Conservation (phyloP, 768 basidiomycete species). For the Pulveroboletus ravenelii region DNA sequence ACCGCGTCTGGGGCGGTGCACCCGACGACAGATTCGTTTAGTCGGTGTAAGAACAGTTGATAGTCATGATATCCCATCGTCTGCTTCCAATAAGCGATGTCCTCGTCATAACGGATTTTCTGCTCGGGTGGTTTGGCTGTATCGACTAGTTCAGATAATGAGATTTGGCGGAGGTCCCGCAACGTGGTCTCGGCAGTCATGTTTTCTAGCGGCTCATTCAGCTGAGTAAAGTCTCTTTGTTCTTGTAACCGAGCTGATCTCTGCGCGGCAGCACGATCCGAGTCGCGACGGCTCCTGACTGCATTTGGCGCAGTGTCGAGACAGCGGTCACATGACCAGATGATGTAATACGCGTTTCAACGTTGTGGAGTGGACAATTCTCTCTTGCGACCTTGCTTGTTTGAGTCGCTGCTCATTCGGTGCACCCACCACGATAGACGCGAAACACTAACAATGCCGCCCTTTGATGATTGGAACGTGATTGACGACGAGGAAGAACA, state of each 20-base stretch:
- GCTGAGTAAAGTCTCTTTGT: background rate
- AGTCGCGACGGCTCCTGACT: background rate
- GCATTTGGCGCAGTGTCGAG: too few species aligned
- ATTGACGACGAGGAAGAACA: slow-evolving; percentile 80
- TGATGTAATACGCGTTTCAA: slow-evolving; percentile 26
- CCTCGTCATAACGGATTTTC: slow-evolving; percentile 67
- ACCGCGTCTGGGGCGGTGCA: slow-evolving; percentile 39
- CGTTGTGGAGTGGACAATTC: background rate
- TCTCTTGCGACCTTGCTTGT: slow-evolving; percentile 2
- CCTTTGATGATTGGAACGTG: slow-evolving; percentile 78
- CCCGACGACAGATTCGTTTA: slow-evolving; percentile 77
- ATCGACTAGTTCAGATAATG: slow-evolving; percentile 18
- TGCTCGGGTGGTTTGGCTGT: slow-evolving; percentile 34
- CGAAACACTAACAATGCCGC: slow-evolving; percentile 41
- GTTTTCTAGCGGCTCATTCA: background rate
- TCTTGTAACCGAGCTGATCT: too few species aligned
- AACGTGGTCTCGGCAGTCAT: slow-evolving; percentile 18
- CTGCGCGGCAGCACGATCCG: background rate
- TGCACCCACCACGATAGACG: background rate
- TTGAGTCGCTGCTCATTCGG: background rate
- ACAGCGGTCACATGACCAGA: slow-evolving; percentile 12
- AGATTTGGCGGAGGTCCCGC: slow-evolving; percentile 31
- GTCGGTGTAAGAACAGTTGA: slow-evolving; percentile 64
- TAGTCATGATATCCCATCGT: slow-evolving; percentile 73
- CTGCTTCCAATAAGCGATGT: slow-evolving; percentile 66